Conservation (phyloP, 345 rosid genomes). For the Gossypium rotundifolium region DNA sequence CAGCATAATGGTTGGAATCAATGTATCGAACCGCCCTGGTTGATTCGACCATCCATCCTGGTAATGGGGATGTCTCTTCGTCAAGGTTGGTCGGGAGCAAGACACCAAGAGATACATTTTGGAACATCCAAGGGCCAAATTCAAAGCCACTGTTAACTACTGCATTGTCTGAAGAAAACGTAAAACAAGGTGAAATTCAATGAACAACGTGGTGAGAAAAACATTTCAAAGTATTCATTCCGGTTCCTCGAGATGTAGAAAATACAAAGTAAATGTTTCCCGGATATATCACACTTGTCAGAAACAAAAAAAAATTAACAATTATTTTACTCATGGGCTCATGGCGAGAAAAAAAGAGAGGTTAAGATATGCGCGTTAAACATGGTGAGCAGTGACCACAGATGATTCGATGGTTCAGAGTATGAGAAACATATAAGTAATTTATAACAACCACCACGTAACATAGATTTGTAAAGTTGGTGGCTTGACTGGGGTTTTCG, state of each 20-base stretch:
- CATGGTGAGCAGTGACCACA: neutral
- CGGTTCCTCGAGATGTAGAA: neutral
- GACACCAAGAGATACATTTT: slow-evolving; percentile 80
- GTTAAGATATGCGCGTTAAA: neutral
- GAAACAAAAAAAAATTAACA: too few species aligned
- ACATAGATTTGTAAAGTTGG: neutral
- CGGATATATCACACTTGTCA: too few species aligned
- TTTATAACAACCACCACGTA: too few species aligned
- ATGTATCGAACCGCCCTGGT: slow-evolving; percentile 85
- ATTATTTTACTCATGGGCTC: too few species aligned
- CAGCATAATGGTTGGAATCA: slow-evolving; percentile 74
- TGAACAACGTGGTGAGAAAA: neutral
- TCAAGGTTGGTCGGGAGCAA: slow-evolving; percentile 87
- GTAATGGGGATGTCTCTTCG: slow-evolving; percentile 74
- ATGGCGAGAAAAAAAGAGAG: too few species aligned
- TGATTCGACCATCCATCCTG: slow-evolving; percentile 93
- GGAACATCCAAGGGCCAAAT: slow-evolving; percentile 94
- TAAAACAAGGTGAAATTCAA: neutral
- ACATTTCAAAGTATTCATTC: neutral
- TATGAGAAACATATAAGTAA: neutral
- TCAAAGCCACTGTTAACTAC: slow-evolving; percentile 84
- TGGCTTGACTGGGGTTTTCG: neutral
- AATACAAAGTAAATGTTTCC: neutral
- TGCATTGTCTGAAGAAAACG: slow-evolving; percentile 51
- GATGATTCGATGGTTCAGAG: neutral